phyloP scores from a whole-genome alignment of 2,329 filamentous ascomycete genomes.

The Cladophialophora immunda region DNA sequence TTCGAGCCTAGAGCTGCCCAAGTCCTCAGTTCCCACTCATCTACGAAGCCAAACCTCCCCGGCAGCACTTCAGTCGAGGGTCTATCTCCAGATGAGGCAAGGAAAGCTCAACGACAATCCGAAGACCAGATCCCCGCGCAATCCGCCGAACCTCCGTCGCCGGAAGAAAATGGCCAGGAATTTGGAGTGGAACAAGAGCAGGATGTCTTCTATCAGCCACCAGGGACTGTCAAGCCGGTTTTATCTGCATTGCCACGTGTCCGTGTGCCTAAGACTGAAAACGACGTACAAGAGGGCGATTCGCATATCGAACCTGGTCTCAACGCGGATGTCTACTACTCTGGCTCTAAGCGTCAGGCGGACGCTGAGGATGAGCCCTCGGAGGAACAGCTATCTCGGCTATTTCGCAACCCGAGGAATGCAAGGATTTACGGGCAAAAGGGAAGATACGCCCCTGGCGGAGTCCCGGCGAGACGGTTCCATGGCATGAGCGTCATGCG shows the following conservation, averaged over 20 bases:
- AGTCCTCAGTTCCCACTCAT: conserved; percentile 50
- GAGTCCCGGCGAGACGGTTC: conserved; percentile 24
- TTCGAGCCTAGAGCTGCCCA: conserved; percentile 44
- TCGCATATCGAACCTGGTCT: conserved; percentile 54
- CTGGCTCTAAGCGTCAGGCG: conserved; percentile 41
- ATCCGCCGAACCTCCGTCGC: conserved; percentile 54
- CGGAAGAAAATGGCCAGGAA: conserved; percentile 39
- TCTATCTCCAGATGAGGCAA: conserved; percentile 54
- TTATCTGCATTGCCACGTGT: conserved; percentile 63
- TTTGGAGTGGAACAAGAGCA: conserved; percentile 62
- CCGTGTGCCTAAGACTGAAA: conserved; percentile 63
- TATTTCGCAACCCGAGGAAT: conserved; percentile 68
- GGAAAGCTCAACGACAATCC: conserved; percentile 56
- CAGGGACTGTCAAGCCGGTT: conserved; percentile 56
- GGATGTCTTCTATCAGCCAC: conserved; percentile 66
- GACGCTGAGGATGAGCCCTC: conserved; percentile 53
- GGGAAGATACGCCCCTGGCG: conserved; percentile 42
- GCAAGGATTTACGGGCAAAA: conserved; percentile 64
- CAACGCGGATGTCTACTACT: conserved; percentile 66
- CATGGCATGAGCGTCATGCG: conserved; percentile 30
- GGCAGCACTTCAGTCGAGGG: conserved; percentile 43
- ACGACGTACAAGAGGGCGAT: conserved; percentile 55
- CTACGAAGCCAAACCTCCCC: conserved; percentile 53
- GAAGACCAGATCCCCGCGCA: conserved; percentile 63
- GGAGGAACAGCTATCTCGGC: conserved; percentile 66